Evolutionary conservation across 495 filamentous ascomycete genomes (phyloP).

Genomic region (Podospora anserina): DNA sequence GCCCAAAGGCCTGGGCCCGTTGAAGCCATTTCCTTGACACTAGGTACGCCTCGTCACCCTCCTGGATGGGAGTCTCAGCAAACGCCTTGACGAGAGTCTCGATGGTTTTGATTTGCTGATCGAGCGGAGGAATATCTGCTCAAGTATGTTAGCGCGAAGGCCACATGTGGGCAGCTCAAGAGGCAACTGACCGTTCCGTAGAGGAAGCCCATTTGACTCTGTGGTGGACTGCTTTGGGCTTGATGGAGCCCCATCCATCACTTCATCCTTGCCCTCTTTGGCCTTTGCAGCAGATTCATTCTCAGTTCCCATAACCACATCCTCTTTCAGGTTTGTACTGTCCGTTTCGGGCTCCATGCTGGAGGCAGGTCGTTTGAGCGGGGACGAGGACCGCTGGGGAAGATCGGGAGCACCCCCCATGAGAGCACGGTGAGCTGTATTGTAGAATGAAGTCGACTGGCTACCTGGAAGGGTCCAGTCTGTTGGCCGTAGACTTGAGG

Average conservation of each 20-base stretch:
- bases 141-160: constrained; percentile 16
- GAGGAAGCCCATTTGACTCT: not conserved
- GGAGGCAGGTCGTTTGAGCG: constrained; percentile 53
- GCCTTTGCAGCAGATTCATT: constrained; percentile 12
- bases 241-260: constrained; percentile 5
- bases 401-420: constrained; percentile 53
- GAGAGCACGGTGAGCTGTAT: constrained; percentile 43
- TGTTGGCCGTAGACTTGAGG: constrained; percentile 24
- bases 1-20: constrained; percentile 65
- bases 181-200: not conserved
- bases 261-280: constrained; percentile 3
- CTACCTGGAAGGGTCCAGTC: constrained; percentile 24
- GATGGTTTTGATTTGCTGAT: constrained; percentile 75
- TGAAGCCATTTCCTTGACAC: constrained; percentile 77
- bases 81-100: constrained; percentile 56
- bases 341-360: constrained; percentile 49
- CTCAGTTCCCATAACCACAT: constrained; percentile 49
- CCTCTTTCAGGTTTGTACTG: constrained; percentile 37
- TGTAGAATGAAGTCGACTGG: constrained; percentile 40
- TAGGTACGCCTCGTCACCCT: constrained; percentile 72
- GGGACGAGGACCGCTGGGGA: constrained; percentile 52
- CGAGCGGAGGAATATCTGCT: constrained; percentile 54
- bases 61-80: constrained; percentile 50
- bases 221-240: not conserved
- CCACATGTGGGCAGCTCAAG: constrained; percentile 8